These are phyloP conservation scores for Colletotrichum paranaense DNA, from an alignment of 2,329 filamentous ascomycete genomes.

Conservation along the genomic window DNA sequence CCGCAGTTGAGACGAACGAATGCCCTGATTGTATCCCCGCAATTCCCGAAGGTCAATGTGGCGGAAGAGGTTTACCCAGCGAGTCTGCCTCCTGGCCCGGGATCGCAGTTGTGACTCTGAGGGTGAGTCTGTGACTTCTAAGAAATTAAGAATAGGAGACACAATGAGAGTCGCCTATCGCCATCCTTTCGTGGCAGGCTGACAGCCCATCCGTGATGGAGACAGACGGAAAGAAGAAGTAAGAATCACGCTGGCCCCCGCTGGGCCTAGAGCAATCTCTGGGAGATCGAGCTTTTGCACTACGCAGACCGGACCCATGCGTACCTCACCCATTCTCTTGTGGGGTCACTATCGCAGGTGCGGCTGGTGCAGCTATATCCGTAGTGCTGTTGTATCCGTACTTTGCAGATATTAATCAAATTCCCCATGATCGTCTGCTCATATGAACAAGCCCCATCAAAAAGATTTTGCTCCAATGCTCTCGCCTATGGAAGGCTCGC, in stretches of 20 bases:
- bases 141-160: not conserved
- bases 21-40: slow-evolving; percentile 29
- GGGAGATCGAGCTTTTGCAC: not conserved
- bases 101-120: not conserved
- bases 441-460: slow-evolving; percentile 26
- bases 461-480: slow-evolving; percentile 26
- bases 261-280: not conserved
- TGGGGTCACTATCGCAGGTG: slow-evolving; percentile 5
- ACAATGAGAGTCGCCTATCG: not conserved
- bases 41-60: slow-evolving; percentile 9
- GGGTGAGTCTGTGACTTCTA: too few species aligned
- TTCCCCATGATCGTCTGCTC: slow-evolving; percentile 19
- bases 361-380: not conserved
- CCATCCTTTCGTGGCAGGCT: not conserved
- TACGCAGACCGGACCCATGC: not conserved
- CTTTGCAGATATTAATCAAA: slow-evolving; percentile 30
- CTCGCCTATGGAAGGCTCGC: slow-evolving; percentile 21
- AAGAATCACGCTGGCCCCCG: slow-evolving; percentile 3
- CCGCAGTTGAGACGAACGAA: slow-evolving; percentile 33
- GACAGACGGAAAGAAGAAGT: not conserved
- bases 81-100: slow-evolving; percentile 2
- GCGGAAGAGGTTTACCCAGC: not conserved
- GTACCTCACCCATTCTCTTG: slow-evolving; percentile 1
- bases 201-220: not conserved
- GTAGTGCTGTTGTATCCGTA: not conserved